Evolutionary conservation across 1,139 yeast genomes (phyloP), one percentile per base, ranked within the genome.

Genomic region (Diutina sp.): DNA sequence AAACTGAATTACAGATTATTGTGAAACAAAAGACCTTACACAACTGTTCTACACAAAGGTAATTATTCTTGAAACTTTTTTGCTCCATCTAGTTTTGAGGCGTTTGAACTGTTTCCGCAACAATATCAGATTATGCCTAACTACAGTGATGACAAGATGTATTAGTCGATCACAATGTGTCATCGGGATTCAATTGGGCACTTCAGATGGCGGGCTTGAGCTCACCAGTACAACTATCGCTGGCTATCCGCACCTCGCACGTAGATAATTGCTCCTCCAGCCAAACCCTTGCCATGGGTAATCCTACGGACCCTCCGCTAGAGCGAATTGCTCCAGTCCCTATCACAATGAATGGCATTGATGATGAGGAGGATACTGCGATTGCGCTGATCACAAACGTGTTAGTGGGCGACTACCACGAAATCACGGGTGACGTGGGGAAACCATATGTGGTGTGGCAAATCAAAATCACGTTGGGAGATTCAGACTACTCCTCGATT

Each of bases 381-480:
- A 16, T 29, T 28, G 38, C 21, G 3, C 29, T 30, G 18, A 50
- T 50, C 11, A 50, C 53, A 4, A 50, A 50, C 28, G 53, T 50
- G n/a, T 16, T 38, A 4, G 46, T 41, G n/a, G 76, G 76, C 0
- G 76, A 71, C 51, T 66, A 72, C 58, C 78, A 74, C 60, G 58
- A 67, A 41, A 69, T 76, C 9, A 62, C 68, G 45, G 78, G 78
- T 21, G 78, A 73, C 53, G 76, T 9, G 66, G 61, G 68, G 25
- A 32, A 30, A 28, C 69, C 76, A 54, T 80, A 79, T 62, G 67
- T 74, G 3, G 76, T 76, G 25, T 80, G 84, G 84, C 65, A 75
- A 1, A 71, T 80, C 28, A 71, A 72, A 57, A 69, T 80, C 12
- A 73, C 75, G 6, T 68, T 81, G 7, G 68, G 72, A 53, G 76